Evolutionary conservation across 2,329 filamentous ascomycete species (phyloP), one percentile per base, ranked within the genome.

Genomic region (Calonectria multiphialidica): DNA sequence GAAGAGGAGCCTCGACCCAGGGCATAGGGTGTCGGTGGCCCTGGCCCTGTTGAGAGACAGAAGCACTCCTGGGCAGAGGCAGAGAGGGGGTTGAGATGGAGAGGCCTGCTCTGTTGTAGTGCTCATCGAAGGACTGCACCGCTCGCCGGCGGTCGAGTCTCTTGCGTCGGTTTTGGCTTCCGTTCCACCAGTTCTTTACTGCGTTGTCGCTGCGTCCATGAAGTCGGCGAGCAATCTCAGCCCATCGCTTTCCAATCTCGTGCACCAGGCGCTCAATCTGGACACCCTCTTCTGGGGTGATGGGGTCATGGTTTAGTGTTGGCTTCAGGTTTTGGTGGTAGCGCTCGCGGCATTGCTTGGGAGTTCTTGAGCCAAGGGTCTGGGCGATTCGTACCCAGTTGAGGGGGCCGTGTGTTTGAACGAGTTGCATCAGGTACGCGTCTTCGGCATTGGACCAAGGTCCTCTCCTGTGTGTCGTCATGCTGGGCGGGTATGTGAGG

Each of bases 101-200:
- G 77, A 85, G 65, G 74, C 80, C 49, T 78, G 80, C 35, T 76
- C 82, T 75, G 59, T 68, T 49, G 61, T 77, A 76, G 71, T 78
- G 77, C 66, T 72, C 72, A 47, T 78, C 76, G 63, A 77, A 75
- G 65, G 72, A 44, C 30, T 78, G 74, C 3, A 72, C 71, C 30
- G 79, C 79, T 75, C 81, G 86, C 75, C 82, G 82, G 44, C 86
- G 83, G 74, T 85, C 81, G 65, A 87, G 82, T 76, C 92, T 87
- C 80, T 87, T 89, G 79, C 93, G 89, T 80, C 95, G 91, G 86
- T 98, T 98, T 89, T 96, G 94, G 82, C 93, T 94, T 62, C 96
- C 95, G 82, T 98, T 98, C 94, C 94, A 98, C 95, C 95, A 98
- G 84, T 98, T 98, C 90, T 98, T 98, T 75, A 98, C 95, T 33